Evolutionary conservation across 2,329 filamentous ascomycete species (phyloP).

Genomic region (Ceratocystis colombiana): DNA sequence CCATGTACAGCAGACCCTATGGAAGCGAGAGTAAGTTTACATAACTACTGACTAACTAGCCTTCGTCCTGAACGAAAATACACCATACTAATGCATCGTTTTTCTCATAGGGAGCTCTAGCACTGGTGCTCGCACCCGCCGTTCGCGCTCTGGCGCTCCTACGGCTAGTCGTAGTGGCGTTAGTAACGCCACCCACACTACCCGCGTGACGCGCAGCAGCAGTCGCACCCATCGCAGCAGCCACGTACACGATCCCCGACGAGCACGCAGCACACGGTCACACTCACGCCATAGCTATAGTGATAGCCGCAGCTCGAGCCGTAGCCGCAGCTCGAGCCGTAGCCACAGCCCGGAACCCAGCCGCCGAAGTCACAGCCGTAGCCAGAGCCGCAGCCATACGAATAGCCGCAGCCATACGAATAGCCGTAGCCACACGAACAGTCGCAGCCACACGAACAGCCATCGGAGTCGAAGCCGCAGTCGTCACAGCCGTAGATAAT

Average conservation of each 20-base stretch:
- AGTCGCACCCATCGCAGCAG: slow-evolving; percentile 28
- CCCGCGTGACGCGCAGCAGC: slow-evolving; percentile 21
- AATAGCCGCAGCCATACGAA: slow-evolving; percentile 11
- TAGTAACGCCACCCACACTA: slow-evolving; percentile 16
- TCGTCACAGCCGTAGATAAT: slow-evolving; percentile 1
- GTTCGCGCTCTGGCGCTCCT: slow-evolving; percentile 16
- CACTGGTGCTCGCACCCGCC: slow-evolving; percentile 38
- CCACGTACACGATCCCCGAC: slow-evolving; percentile 32
- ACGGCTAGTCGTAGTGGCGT: slow-evolving; percentile 15
- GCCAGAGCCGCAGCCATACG: slow-evolving; percentile 10
- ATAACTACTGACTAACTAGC: slow-evolving; percentile 6
- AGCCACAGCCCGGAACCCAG: background rate
- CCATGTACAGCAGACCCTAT: slow-evolving; percentile 13
- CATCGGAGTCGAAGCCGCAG: slow-evolving; percentile 8
- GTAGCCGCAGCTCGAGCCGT: background rate
- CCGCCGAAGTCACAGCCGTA: slow-evolving; percentile 1
- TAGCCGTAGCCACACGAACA: slow-evolving; percentile 14
- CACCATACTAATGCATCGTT: background rate
- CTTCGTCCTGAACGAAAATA: background rate
- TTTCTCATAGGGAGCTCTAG: slow-evolving; percentile 38
- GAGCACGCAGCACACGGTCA: slow-evolving; percentile 23
- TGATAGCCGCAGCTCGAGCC: background rate
- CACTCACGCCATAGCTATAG: slow-evolving; percentile 19
- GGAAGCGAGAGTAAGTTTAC: slow-evolving; percentile 22
- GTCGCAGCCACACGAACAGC: slow-evolving; percentile 11